phyloP scores from a whole-genome alignment of 2,329 filamentous ascomycete species.

The Penicillium brevicompactum region DNA sequence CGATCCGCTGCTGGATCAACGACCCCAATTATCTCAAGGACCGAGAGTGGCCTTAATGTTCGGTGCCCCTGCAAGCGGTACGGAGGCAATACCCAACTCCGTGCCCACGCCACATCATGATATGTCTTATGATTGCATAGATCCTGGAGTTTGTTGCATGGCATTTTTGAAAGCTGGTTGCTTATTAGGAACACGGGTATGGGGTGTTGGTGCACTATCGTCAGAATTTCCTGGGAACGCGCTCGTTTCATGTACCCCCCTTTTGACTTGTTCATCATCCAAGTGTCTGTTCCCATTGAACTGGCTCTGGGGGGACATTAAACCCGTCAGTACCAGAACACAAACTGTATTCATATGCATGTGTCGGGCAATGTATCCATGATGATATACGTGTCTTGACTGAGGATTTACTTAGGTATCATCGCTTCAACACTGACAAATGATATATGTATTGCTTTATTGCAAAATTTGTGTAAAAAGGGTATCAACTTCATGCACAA shows the following conservation, averaged over 20 bases:
- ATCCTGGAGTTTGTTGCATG: conserved; percentile 38
- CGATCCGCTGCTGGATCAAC: neutral
- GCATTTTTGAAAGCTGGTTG: conserved; percentile 25
- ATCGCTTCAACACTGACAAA: neutral
- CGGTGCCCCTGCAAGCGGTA: conserved; percentile 6
- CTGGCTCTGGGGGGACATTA: neutral
- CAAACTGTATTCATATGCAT: neutral
- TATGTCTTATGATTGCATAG: conserved; percentile 41
- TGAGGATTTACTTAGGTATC: neutral
- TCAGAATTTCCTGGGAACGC: neutral
- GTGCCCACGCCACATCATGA: conserved; percentile 18
- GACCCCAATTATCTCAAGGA: conserved; percentile 8
- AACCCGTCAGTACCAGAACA: neutral
- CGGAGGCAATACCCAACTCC: neutral
- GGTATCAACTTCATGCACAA: conserved; percentile 9
- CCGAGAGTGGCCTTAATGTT: neutral
- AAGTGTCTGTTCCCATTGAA: neutral
- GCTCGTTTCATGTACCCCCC: too few species aligned
- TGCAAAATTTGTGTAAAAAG: neutral
- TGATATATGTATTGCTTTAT: neutral
- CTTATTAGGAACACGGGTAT: conserved; percentile 21
- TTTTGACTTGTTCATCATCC: too few species aligned
- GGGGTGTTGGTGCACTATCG: conserved; percentile 17
- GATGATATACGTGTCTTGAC: neutral
- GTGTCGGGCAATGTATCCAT: neutral